phyloP scores from a whole-genome alignment of 768 basidiomycete genomes.

The Podaxis sp. region DNA sequence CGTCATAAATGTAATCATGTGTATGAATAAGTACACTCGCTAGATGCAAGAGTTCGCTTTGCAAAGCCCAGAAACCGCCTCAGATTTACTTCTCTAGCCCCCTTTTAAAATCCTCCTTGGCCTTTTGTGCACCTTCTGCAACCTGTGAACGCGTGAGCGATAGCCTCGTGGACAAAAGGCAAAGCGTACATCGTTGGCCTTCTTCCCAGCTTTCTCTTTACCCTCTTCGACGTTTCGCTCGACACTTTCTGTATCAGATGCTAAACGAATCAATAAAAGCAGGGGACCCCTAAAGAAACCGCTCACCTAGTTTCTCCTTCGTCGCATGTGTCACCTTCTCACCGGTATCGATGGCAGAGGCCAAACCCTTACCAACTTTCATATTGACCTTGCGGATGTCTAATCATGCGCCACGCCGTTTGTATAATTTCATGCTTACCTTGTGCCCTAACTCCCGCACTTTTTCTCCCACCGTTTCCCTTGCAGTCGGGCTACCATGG shows the following conservation, averaged over 20 bases:
- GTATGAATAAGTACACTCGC: not conserved
- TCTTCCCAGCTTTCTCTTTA: slow-evolving; percentile 33
- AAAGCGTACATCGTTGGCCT: slow-evolving; percentile 36
- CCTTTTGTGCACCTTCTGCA: slow-evolving; percentile 29
- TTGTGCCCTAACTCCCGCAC: slow-evolving; percentile 43
- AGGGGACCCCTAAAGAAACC: not conserved
- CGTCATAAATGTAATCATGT: not conserved
- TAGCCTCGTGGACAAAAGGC: not conserved
- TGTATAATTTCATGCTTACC: slow-evolving; percentile 22
- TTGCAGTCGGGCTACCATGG: slow-evolving; percentile 32
- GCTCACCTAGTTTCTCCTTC: slow-evolving; percentile 40
- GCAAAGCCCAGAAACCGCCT: not conserved
- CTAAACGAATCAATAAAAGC: not conserved
- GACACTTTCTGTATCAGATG: slow-evolving; percentile 28
- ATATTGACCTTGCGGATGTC: slow-evolving; percentile 38
- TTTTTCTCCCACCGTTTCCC: slow-evolving; percentile 42
- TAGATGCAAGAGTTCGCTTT: too few species aligned
- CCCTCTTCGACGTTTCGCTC: slow-evolving; percentile 31
- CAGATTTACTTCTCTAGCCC: slow-evolving; percentile 18
- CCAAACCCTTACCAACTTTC: slow-evolving; percentile 42
- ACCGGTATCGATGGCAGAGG: slow-evolving; percentile 45
- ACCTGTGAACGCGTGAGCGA: slow-evolving; percentile 23
- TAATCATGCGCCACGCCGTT: not conserved
- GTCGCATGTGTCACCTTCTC: slow-evolving; percentile 39
- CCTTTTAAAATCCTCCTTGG: slow-evolving; percentile 35